Evolutionary conservation across 805 yeast genomes (phyloP).

Genomic region (Saccharomycopsis babjevae): DNA sequence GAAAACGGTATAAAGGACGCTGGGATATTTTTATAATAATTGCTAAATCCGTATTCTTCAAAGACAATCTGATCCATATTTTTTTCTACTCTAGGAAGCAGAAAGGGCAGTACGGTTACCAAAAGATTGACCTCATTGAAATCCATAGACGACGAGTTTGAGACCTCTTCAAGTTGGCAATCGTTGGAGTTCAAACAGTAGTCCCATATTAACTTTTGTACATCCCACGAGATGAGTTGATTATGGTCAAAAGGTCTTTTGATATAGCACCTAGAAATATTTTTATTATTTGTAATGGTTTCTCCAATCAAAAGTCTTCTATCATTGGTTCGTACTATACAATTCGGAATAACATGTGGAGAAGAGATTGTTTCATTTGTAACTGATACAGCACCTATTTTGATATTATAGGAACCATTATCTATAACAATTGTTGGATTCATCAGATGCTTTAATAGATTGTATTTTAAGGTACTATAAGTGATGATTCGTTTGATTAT

Average conservation of each 20-base stretch:
- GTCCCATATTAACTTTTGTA: conserved; percentile 88
- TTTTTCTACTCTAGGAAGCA: conserved; percentile 69
- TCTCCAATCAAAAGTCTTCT: conserved; percentile 66
- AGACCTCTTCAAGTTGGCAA: conserved; percentile 30
- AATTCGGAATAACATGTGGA: conserved; percentile 53
- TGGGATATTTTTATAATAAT: conserved; percentile 56
- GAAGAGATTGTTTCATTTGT: conserved; percentile 18
- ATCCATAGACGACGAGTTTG: conserved; percentile 26
- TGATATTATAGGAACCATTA: conserved; percentile 81
- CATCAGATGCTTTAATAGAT: not conserved
- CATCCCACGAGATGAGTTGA: conserved; percentile 83
- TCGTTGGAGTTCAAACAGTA: conserved; percentile 46
- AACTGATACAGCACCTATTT: conserved; percentile 43
- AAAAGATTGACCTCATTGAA: conserved; percentile 48
- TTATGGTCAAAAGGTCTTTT: conserved; percentile 85
- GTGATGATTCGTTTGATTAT: not conserved
- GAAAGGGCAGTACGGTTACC: conserved; percentile 72
- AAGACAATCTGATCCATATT: conserved; percentile 86
- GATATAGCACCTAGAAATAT: conserved; percentile 62
- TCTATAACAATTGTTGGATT: conserved; percentile 49
- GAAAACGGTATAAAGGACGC: conserved; percentile 59
- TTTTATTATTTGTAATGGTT: conserved; percentile 50
- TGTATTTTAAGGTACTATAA: too few relatives aligned
- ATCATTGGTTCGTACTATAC: conserved; percentile 66
- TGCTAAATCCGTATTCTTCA: conserved; percentile 81